phyloP scores from a whole-genome alignment of 1,284 basidiomycete genomes.

The Ustilago trichophora region DNA sequence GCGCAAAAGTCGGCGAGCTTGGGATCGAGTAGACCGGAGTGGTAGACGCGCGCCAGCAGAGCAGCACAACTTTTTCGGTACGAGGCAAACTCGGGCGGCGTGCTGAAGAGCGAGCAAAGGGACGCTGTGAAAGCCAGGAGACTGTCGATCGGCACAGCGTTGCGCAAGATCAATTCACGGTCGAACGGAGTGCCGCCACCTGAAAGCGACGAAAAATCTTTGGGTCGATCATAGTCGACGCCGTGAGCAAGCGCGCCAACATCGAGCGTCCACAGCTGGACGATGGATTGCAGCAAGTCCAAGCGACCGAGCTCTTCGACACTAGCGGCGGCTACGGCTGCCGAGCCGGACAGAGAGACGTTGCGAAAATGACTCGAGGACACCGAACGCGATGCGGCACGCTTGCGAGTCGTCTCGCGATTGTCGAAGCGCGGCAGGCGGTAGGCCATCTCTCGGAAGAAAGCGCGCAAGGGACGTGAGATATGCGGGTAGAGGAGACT shows the following conservation, averaged over 20 bases:
- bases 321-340: slow-evolving; percentile 22
- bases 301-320: slow-evolving; percentile 47
- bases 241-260: slow-evolving; percentile 38
- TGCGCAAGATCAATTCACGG: slow-evolving; percentile 34
- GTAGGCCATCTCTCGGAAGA: slow-evolving; percentile 48
- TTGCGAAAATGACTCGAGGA: slow-evolving; percentile 22
- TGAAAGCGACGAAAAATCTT: slow-evolving; percentile 17
- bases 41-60: slow-evolving; percentile 17
- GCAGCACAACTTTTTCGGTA: slow-evolving; percentile 25
- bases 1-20: slow-evolving; percentile 23
- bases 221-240: slow-evolving; percentile 18
- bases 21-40: slow-evolving; percentile 13
- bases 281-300: slow-evolving; percentile 53
- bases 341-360: slow-evolving; percentile 22
- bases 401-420: slow-evolving; percentile 29
- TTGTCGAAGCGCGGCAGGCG: slow-evolving; percentile 37
- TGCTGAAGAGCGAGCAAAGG: slow-evolving; percentile 24
- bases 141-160: slow-evolving; percentile 44
- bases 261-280: slow-evolving; percentile 56
- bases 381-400: slow-evolving; percentile 19
- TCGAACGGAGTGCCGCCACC: slow-evolving; percentile 14
- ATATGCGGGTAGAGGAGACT: slow-evolving; percentile 53
- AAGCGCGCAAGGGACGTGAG: slow-evolving; percentile 35
- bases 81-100: slow-evolving; percentile 28
- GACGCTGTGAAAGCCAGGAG: slow-evolving; percentile 33